Base-by-base conservation (phyloP, 148 eudicot species). In the Agrostemma githago region DNA sequence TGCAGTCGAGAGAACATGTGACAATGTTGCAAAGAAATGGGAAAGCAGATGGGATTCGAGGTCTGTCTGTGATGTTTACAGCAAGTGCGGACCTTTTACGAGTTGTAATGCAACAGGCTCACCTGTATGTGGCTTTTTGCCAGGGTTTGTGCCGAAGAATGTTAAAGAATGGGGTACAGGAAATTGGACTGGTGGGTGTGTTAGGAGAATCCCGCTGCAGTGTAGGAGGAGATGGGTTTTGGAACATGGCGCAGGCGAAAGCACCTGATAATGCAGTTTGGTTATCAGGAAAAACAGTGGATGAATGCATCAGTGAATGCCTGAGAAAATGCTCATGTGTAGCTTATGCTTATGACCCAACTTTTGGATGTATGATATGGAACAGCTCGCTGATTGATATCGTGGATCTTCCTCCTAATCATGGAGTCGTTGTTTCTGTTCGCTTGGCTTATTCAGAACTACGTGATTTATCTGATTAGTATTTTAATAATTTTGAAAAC, bases 221-320 rank as follows among this genome's bases (percentile, higher is more conserved):
- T 85, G 89, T 74, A 80, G 67, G n/a, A n/a, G n/a, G n/a, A n/a
- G n/a, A 89, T 16, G 84, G 83, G 46, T 85, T 88, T 80, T 34
- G 70, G 68, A 80, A 61, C 73, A 9, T 85, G 57, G 67, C 15
- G 6, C 72, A 48, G 0, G 69, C 80, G 79, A 85, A 85, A 62
- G 80, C 80, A 11, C 91, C 91, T 4, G 78, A 74, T 14, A 20
- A 72, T 21, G 69, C 77, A 5, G 53, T 66, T 48, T 60, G 63
- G 76, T 53, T 46, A 9, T 5, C 19, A 0, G 41, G 14, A 34
- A 4, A 2, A 1, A 6, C 16, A n/a, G 77, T 66, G 63, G 80
- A 80, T 10, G 73, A 77, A 5, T 87, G 90, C 38, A 41, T 56
- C 53, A 76, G 8, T 15, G 53, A 63, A 42, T 87, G 90, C 73